Evolutionary conservation across 768 basidiomycete species (phyloP), one percentile per base, ranked within the genome.

Genomic region (Mycena belliarum): DNA sequence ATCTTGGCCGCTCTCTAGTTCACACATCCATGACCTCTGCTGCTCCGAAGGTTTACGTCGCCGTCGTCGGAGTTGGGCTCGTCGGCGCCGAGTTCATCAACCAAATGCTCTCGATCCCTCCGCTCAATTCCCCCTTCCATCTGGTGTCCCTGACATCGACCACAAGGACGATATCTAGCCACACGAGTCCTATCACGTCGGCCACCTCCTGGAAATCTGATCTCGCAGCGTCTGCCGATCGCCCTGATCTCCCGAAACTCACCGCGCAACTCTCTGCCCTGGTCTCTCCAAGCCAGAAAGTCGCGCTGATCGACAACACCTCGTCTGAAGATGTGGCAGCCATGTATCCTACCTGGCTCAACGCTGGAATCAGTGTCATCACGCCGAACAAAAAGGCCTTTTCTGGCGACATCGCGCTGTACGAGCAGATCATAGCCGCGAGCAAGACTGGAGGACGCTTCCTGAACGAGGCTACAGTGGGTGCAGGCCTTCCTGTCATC

Each of bases 351-450:
- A 73, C 75, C 35, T 89, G 95, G 75, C 75, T 98, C 42, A 75
- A 76, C 48, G 81, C 82, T 5, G 95, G 95, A 4, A 82, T 98
- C 57, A 83, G 87, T 68, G 85, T 99, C 65, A 85, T 96, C 44
- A 99, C 97, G 1, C 96, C 97, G 16, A 99, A 98, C 80, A 99
- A 99, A 74, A 98, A 98, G 74, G 97, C 91, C 0, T 93, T 88
- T 69, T 95, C 93, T 15, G 88, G 89, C 0, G 77, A 84, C 20
- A 75, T 86, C 26, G 65, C 63, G 20, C 75, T 97, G 35, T 98
- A 89, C 69, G 75, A 88, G 49, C 70, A 75, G 23, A 94, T 98
- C 62, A 60, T 88, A 23, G 67, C 67, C 6, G 84, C 90, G 4
- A 83, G 82, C 59, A 78, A 78, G 55, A 80, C 82, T 50, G 83